Conservation (phyloP, 257 asterid species). For the Nemophila menziesii region DNA sequence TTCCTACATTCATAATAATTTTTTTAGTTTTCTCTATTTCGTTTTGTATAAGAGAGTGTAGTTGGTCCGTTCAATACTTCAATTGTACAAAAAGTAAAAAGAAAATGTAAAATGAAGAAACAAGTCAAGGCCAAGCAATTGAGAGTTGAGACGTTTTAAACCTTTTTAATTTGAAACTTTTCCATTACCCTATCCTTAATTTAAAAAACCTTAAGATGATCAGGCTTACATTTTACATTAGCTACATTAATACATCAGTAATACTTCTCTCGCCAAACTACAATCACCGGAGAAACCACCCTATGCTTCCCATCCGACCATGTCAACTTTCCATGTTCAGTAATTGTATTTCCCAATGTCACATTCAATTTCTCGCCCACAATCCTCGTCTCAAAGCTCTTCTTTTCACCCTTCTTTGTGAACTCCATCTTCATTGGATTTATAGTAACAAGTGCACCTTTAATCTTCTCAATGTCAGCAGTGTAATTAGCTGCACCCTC, state of each 20-base stretch:
- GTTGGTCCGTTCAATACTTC: no score
- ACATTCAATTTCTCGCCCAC: conserved; percentile 34
- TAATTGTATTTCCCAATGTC: conserved; percentile 25
- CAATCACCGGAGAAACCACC: conserved; percentile 61
- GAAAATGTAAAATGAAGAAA: no score
- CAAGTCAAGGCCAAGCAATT: no score
- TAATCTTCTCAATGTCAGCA: conserved; percentile 28
- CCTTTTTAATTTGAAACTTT: no score
- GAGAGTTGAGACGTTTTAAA: no score
- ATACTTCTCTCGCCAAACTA: conserved; percentile 30
- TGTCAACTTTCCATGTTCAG: conserved; percentile 44
- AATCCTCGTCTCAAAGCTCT: conserved; percentile 32
- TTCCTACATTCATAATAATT: no score
- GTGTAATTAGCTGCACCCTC: conserved; percentile 22
- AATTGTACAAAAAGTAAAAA: no score
- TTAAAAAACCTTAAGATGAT: no score
- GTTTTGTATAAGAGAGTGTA: no score
- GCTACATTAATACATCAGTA: conserved; percentile 4
- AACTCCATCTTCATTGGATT: conserved; percentile 41
- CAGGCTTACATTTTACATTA: no score
- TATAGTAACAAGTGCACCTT: conserved; percentile 28
- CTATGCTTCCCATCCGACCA: conserved; percentile 56
- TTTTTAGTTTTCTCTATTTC: no score
- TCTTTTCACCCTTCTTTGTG: conserved; percentile 20
- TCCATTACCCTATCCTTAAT: no score